Evolutionary conservation across 148 eudicot genomes (phyloP).

Genomic region (Camellia japonica): DNA sequence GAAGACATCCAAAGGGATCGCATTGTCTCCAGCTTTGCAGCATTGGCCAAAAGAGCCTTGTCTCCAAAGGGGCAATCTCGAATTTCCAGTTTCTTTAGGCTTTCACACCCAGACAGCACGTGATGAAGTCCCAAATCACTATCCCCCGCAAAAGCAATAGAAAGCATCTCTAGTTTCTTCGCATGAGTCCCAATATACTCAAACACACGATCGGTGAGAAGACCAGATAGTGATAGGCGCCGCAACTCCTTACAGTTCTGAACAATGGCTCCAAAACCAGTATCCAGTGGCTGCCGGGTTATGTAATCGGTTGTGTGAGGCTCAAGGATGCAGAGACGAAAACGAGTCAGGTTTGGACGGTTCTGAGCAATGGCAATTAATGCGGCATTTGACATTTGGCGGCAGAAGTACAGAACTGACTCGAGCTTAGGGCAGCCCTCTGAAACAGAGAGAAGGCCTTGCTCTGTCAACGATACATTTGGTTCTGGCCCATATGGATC

Average conservation of each 20-base stretch:
- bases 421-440: constrained; percentile 87
- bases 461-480: constrained; percentile 73
- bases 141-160: constrained; percentile 86
- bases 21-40: constrained; percentile 94
- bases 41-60: constrained; percentile 69
- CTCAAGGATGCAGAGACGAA: constrained; percentile 84
- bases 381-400: constrained; percentile 88
- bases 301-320: constrained; percentile 72
- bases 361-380: constrained; percentile 60
- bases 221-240: constrained; percentile 86
- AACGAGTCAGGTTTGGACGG: constrained; percentile 70
- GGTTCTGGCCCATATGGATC: constrained; percentile 78
- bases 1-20: constrained; percentile 99
- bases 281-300: constrained; percentile 76
- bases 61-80: constrained; percentile 95
- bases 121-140: constrained; percentile 76
- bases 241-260: constrained; percentile 66
- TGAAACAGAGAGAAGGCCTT: constrained; percentile 80
- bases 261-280: constrained; percentile 86
- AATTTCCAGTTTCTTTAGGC: constrained; percentile 70
- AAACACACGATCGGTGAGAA: constrained; percentile 76
- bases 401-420: constrained; percentile 83
- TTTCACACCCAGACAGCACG: constrained; percentile 76
- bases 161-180: constrained; percentile 87
- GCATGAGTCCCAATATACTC: constrained; percentile 75